phyloP scores from a whole-genome alignment of 2,329 filamentous ascomycete species.

The Colletotrichum somersetense region DNA sequence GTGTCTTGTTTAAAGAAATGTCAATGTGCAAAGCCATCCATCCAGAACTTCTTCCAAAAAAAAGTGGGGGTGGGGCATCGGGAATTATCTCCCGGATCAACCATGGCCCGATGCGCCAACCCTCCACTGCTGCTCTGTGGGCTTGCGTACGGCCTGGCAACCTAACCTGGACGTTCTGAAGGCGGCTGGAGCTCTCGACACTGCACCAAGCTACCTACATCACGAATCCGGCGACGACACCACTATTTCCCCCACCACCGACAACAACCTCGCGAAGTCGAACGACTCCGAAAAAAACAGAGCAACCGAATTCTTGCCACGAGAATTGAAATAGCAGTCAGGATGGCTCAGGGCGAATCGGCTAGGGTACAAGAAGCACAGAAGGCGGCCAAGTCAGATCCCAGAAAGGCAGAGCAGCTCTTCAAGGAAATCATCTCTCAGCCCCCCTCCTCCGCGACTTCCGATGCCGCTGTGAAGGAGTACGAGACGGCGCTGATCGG shows the following conservation, averaged over 20 bases:
- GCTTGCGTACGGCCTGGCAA: slow-evolving; percentile 41
- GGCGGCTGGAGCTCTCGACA: slow-evolving; percentile 40
- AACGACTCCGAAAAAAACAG: neutral
- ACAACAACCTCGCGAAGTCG: slow-evolving; percentile 26
- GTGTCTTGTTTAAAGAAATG: slow-evolving; percentile 22
- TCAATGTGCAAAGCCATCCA: slow-evolving; percentile 21
- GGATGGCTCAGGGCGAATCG: slow-evolving; percentile 71
- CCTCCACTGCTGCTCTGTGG: slow-evolving; percentile 12
- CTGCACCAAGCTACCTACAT: slow-evolving; percentile 39
- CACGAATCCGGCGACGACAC: slow-evolving; percentile 38
- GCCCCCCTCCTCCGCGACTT: slow-evolving; percentile 83
- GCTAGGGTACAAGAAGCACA: slow-evolving; percentile 87
- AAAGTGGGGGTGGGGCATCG: neutral
- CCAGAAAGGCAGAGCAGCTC: slow-evolving; percentile 84
- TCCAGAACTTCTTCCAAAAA: slow-evolving; percentile 42
- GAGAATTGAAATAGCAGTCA: slow-evolving; percentile 18
- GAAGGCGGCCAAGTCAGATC: slow-evolving; percentile 83
- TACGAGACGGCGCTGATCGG: slow-evolving; percentile 92
- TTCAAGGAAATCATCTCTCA: slow-evolving; percentile 92
- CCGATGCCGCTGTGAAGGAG: slow-evolving; percentile 87
- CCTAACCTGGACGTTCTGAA: slow-evolving; percentile 27
- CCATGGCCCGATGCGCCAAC: slow-evolving; percentile 22
- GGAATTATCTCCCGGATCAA: slow-evolving; percentile 41
- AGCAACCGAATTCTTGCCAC: neutral
- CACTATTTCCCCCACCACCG: slow-evolving; percentile 20